These are phyloP conservation scores for Lophiotrema nucula DNA, from an alignment of 495 filamentous ascomycete species.

Conservation along the genomic window DNA sequence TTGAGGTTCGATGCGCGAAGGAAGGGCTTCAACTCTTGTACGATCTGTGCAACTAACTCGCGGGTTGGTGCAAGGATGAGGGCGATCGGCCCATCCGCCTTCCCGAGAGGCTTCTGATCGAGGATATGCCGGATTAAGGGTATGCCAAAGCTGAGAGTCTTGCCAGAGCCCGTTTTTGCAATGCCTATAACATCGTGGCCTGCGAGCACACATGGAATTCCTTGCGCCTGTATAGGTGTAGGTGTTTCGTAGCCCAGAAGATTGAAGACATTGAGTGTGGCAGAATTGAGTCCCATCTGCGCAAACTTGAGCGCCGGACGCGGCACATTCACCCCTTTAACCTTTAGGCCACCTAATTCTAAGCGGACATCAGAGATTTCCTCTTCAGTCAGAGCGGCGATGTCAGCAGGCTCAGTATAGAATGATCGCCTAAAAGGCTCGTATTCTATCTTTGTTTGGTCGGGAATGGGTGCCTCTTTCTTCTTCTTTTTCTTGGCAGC, in stretches of 20 bases:
- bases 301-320: conserved; percentile 96
- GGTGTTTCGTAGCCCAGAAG: conserved; percentile 82
- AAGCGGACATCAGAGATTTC: conserved; percentile 77
- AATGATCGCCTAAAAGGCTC: conserved; percentile 89
- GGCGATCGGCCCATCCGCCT: conserved; percentile 81
- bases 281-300: conserved; percentile 83
- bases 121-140: conserved; percentile 98
- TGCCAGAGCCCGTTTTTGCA: conserved; percentile 98
- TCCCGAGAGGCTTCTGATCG: conserved; percentile 80
- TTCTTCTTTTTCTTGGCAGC: conserved; percentile 93
- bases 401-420: conserved; percentile 84
- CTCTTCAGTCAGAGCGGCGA: conserved; percentile 79
- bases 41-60: conserved; percentile 92
- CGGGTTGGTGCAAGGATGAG: conserved; percentile 93
- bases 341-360: conserved; percentile 93
- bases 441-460: conserved; percentile 82
- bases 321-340: conserved; percentile 78
- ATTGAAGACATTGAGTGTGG: conserved; percentile 84
- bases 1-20: conserved; percentile 85
- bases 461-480: conserved; percentile 84
- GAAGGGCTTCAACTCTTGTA: conserved; percentile 90
- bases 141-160: conserved; percentile 90
- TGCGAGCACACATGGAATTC: conserved; percentile 92
- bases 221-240: conserved; percentile 92
- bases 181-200: conserved; percentile 95